Evolutionary conservation across 1,284 basidiomycete species (phyloP).

Genomic region (Crocinoboletus sp.): DNA sequence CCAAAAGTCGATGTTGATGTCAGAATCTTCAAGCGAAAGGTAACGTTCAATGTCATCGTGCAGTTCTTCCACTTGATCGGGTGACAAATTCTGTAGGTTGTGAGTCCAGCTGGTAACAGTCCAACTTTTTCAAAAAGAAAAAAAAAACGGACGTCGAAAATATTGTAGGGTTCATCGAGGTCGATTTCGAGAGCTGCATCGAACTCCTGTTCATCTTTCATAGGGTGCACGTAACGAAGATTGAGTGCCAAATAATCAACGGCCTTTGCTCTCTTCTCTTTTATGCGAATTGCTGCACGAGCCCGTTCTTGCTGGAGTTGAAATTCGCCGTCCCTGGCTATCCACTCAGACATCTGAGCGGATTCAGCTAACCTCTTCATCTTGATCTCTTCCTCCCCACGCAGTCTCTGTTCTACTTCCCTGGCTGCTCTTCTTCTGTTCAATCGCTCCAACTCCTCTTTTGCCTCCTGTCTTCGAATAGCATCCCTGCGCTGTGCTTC

Average conservation of each 20-base stretch:
- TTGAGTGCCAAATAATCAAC: constrained; percentile 95
- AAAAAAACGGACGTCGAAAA: constrained; percentile 68
- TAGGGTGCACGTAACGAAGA: constrained; percentile 79
- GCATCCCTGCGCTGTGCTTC: constrained; percentile 84
- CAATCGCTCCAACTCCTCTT: constrained; percentile 91
- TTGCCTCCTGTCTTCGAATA: constrained; percentile 81
- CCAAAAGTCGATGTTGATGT: constrained; percentile 95
- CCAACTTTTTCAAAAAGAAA: not conserved
- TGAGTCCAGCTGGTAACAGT: constrained; percentile 17
- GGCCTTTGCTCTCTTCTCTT: constrained; percentile 94
- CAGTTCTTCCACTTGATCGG: constrained; percentile 88
- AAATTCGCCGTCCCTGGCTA: constrained; percentile 96
- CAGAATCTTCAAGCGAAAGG: constrained; percentile 79
- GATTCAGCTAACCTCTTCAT: constrained; percentile 91
- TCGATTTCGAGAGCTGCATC: constrained; percentile 95
- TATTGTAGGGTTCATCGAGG: constrained; percentile 96
- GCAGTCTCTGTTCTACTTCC: constrained; percentile 81
- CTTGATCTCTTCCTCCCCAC: constrained; percentile 90
- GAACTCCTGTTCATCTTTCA: constrained; percentile 61
- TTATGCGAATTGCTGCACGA: constrained; percentile 90
- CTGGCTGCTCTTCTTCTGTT: constrained; percentile 89
- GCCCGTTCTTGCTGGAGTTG: constrained; percentile 92
- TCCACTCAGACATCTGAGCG: constrained; percentile 97
- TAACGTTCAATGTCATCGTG: constrained; percentile 95
- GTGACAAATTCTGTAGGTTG: constrained; percentile 67